Evolutionary conservation across 192 early-diverging fungal species (phyloP), one percentile per base, ranked within the genome.

Genomic region (Rhizophagus prolifer): DNA sequence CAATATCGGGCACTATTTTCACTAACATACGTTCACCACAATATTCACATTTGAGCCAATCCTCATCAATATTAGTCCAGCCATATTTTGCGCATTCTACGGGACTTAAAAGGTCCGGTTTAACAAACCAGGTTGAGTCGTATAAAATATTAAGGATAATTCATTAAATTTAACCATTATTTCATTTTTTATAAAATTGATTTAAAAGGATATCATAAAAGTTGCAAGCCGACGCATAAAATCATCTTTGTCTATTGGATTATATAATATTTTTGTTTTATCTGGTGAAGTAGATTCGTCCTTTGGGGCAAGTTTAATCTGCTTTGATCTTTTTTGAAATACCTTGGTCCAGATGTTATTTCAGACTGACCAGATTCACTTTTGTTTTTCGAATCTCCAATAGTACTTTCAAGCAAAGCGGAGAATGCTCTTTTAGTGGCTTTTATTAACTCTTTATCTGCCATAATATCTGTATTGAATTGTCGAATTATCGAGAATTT

Each of bases 151-250:
- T 74, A 38, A 62, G 61, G 34, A 21, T 7, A 0, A 8, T 41
- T 61, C 13, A 62, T 19, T 34, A 36, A 60, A 61, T 25, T 41
- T 7, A n/a, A 47, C 47, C 65, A 50, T 25, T 65, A 5, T 61
- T 5, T 4, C 16, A 41, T 47, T 19, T 58, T n/a, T 62, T 58
- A 26, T 9, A 21, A 34, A 64, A 47, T 9, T 19, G 19, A 46
- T 5, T n/a, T 21, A 25, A 76, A 76, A 76, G 65, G 75, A 76
- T 76, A 76, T 76, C 36, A 13, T 25, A 47, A 68, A 76, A 36
- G 75, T 68, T 25, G 64, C 36, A 41, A 76, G 64, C 44, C 75
- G 64, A 31, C 25, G 30, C 75, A 76, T 66, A 60, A 58, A 76
- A 36, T 46, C 19, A 14, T 76, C 28, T n/a, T 25, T 26, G 19